These are phyloP conservation scores for Phytophthora idaei DNA, from an alignment of 352 stramenopile genomes.

Conservation along the genomic window DNA sequence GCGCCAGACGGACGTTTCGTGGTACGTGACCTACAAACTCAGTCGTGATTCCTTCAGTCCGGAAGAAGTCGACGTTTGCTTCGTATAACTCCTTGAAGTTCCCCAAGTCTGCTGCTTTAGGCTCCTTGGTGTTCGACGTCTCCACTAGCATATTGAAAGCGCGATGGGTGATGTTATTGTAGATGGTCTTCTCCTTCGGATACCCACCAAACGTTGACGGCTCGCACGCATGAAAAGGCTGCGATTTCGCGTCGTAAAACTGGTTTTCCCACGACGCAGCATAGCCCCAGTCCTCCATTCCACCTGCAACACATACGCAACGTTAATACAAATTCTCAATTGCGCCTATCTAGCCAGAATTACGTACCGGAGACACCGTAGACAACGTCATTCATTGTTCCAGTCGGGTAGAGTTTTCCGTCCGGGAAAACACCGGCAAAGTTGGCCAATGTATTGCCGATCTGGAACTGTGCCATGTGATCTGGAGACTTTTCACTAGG, in stretches of 20 bases:
- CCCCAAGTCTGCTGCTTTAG: conserved; percentile 73
- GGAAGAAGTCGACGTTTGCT: conserved; percentile 70
- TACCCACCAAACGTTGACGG: conserved; percentile 93
- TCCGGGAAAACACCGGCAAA: conserved; percentile 80
- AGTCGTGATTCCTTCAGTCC: conserved; percentile 28
- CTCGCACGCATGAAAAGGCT: conserved; percentile 80
- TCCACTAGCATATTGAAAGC: conserved; percentile 98
- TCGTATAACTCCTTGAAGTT: conserved; percentile 68
- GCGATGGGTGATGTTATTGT: conserved; percentile 93
- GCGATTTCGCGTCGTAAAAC: conserved; percentile 30
- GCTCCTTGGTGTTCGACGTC: conserved; percentile 93
- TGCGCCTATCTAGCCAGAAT: neutral
- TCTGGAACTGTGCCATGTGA: conserved; percentile 68
- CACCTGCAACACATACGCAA: conserved; percentile 43
- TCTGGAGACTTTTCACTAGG: conserved; percentile 81
- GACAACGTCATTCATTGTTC: conserved; percentile 96
- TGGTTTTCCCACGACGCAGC: conserved; percentile 89
- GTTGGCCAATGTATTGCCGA: conserved; percentile 62
- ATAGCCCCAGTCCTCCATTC: conserved; percentile 99
- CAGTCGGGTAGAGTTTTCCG: conserved; percentile 75
- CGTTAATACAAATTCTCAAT: neutral
- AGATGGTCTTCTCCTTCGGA: conserved; percentile 85
- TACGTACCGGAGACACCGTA: conserved; percentile 91
- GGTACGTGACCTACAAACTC: conserved; percentile 92
- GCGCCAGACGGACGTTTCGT: conserved; percentile 94